These are phyloP conservation scores for Manihot esculenta DNA, from an alignment of 441 rosid species.

Conservation along the genomic window DNA sequence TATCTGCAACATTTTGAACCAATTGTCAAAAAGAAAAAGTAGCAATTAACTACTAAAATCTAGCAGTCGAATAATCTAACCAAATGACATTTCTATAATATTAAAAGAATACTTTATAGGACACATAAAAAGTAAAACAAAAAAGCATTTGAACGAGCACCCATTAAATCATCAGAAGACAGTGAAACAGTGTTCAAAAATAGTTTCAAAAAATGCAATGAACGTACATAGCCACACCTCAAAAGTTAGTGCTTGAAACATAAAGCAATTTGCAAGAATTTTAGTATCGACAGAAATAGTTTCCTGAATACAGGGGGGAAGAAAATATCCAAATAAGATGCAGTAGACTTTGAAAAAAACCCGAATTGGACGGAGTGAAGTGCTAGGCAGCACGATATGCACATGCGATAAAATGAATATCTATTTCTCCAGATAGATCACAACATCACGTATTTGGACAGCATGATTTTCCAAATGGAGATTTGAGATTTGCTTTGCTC, in stretches of 20 bases:
- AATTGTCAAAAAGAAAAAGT: neutral
- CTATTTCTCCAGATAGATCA: neutral
- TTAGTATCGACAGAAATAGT: neutral
- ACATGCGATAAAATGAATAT: neutral
- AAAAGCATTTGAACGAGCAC: slow-evolving; percentile 4
- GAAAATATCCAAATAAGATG: neutral
- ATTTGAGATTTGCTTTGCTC: no score
- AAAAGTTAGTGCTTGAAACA: neutral
- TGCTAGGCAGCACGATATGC: neutral
- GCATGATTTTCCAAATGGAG: no score
- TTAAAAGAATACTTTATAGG: neutral
- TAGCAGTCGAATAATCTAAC: neutral
- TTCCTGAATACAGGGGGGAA: neutral
- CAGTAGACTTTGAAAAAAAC: neutral
- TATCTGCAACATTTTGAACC: slow-evolving; percentile 58
- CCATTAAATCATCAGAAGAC: neutral
- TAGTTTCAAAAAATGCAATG: neutral
- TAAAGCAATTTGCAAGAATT: neutral
- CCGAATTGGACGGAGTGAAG: neutral
- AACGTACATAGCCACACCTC: neutral
- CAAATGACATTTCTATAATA: neutral
- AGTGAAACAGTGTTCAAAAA: neutral
- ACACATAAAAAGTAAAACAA: neutral
- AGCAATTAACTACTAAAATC: neutral
- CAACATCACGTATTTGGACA: no score